Percentiles rank a stretch among this genome's conserved stretches.
Conservation (phyloP, 768 basidiomycete species). For the Lentinula lateritia region DNA sequence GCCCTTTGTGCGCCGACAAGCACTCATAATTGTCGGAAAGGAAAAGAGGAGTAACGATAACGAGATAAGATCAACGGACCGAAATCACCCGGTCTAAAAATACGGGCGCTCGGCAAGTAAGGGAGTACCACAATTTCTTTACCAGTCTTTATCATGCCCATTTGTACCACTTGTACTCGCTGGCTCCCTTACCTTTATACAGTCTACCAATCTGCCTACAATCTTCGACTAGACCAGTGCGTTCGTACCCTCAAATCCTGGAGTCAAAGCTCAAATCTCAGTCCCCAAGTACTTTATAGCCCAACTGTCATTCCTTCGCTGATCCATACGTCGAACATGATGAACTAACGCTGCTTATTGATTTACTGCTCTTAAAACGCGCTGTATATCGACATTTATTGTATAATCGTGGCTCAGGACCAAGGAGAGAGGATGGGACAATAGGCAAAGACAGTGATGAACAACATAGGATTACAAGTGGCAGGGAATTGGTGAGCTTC, state of each 20-base stretch:
- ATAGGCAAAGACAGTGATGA: slow-evolving; percentile 6
- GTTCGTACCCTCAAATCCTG: slow-evolving; percentile 36
- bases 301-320: slow-evolving; percentile 59
- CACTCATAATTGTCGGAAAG: no score
- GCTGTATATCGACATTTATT: slow-evolving; percentile 79
- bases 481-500: slow-evolving; percentile 22
- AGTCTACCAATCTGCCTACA: slow-evolving; percentile 72
- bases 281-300: slow-evolving; percentile 25
- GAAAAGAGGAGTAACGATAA: no score
- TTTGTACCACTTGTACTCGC: slow-evolving; percentile 73
- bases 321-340: slow-evolving; percentile 90
- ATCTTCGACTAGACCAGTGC: slow-evolving; percentile 80
- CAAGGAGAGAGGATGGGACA: slow-evolving; percentile 35
- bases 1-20: no score
- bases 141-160: slow-evolving; percentile 46
- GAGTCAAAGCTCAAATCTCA: not conserved
- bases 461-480: not conserved
- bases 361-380: slow-evolving; percentile 76
- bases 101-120: no score
- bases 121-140: not conserved
- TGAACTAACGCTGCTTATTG: slow-evolving; percentile 62
- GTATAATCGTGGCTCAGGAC: slow-evolving; percentile 71
- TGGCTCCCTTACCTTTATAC: slow-evolving; percentile 72
- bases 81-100: no score
- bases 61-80: no score